Base-by-base conservation (phyloP, 2,329 filamentous ascomycete species). In the Cladophialophora psammophila region DNA sequence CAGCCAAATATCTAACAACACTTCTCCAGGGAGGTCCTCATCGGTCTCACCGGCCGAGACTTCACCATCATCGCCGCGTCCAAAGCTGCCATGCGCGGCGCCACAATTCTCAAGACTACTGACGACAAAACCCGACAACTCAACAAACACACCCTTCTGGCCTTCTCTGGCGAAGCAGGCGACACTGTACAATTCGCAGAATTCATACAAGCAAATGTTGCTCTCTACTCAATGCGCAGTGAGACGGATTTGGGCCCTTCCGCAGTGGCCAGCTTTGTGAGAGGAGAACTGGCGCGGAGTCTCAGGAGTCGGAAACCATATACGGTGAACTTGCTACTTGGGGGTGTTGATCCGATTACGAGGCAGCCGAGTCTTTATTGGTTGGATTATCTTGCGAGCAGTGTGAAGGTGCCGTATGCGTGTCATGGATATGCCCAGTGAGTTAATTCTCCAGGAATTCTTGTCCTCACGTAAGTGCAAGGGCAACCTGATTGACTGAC, bases 171-270 rank as follows among this genome's bases (percentile, higher is more conserved):
- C 77, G 95, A 99, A 83, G 91, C 96, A 69, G 95, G 95, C 76
- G 95, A 99, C 79, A 98, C 94, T 75, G 94, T 98, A 70, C 94
- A 99, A 90, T 99, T 99, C 80, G 92, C 96, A 79, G 95, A 99
- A 84, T 99, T 94, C 84, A 96, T 99, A 80, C 94, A 98, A 87
- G 94, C 94, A 79, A 99, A 99, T 81, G 90, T 95, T 71, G 93
- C 97, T 82, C 91, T 99, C 78, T 99, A 99, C 84, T 93, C 92
- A 73, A 99, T 98, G 94, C 93, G 96, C 78, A 98, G 98, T 80
- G 91, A 93, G 81, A 91, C 91, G 77, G 93, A 97, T 76, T 88
- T 99, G 69, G 93, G 92, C 53, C 94, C 95, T 9, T 90, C 90
- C 40, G 95, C 93, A 45, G 90, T 97, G 64, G 92, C 94, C 69